Conservation (phyloP, 176 grass and related monocot species). For the Cenchrus fungigraminus region DNA sequence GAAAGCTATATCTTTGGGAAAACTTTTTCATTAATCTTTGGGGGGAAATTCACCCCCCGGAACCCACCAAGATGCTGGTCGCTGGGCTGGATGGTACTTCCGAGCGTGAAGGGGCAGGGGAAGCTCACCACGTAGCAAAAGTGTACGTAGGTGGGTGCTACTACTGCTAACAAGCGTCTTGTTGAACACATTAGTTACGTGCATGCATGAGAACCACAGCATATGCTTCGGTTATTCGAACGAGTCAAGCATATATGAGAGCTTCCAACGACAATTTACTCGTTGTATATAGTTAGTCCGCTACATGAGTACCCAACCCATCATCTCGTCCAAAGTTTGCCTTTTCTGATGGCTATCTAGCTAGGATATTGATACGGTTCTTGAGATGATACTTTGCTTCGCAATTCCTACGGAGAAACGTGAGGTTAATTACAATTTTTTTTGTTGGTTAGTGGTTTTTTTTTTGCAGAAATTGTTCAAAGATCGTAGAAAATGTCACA, state of each 20-base stretch:
- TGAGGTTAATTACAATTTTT: not conserved
- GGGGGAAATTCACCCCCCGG: not conserved
- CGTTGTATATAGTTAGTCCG: not conserved
- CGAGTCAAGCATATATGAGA: not conserved
- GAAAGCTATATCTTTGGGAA: too few relatives aligned
- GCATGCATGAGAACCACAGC: not conserved
- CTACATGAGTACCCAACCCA: not conserved
- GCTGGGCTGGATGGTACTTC: not conserved
- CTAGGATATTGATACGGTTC: too few relatives aligned
- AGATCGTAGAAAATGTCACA: too few relatives aligned
- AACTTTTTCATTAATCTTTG: not conserved
- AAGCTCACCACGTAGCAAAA: not conserved
- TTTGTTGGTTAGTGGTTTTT: not conserved
- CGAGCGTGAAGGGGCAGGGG: not conserved
- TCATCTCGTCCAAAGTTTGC: too few relatives aligned
- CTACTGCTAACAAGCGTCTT: not conserved
- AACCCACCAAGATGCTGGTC: slow-evolving; percentile 6
- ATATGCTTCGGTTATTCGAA: not conserved
- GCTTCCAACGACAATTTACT: not conserved
- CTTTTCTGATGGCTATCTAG: not conserved
- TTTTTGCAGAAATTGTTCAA: not conserved
- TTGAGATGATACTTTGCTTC: not conserved
- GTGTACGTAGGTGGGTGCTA: not conserved
- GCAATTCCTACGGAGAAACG: not conserved
- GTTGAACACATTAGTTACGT: not conserved